phyloP scores from a whole-genome alignment of 2,329 filamentous ascomycete species.

The Botrytis fragariae region DNA sequence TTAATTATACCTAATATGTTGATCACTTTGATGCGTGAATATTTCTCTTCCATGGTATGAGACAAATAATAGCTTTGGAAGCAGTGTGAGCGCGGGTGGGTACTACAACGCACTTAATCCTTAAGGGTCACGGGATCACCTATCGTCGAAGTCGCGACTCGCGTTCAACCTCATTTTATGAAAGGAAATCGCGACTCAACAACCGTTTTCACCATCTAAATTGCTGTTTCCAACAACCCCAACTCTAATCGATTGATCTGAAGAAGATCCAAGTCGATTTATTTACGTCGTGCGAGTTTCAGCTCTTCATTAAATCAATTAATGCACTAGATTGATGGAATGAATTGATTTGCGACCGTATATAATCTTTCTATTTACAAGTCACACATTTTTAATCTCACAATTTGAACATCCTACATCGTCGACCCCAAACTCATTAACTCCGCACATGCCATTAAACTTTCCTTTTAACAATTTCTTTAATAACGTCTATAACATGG shows the following conservation, averaged over 20 bases:
- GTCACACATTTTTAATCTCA: background rate
- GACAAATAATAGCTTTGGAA: background rate
- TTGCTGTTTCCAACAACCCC: background rate
- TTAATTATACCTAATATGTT: background rate
- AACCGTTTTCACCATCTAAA: background rate
- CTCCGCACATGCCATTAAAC: slow-evolving; percentile 9
- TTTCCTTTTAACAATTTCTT: background rate
- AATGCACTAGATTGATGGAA: background rate
- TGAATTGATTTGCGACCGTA: background rate
- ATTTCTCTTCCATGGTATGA: background rate
- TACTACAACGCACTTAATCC: background rate
- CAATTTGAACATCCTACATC: background rate
- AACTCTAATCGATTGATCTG: background rate
- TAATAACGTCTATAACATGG: slow-evolving; percentile 9
- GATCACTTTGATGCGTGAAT: background rate
- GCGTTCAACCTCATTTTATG: background rate
- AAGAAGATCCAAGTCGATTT: background rate
- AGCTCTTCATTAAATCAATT: background rate
- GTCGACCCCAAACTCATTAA: too few relatives aligned
- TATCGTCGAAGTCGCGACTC: slow-evolving; percentile 5
- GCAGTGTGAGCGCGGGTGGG: background rate
- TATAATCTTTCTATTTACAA: background rate
- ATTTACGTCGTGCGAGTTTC: background rate
- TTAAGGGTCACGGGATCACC: slow-evolving; percentile 3
- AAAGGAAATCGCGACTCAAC: background rate